Conservation (phyloP, 2,329 filamentous ascomycete genomes). For the Chrysoporthe deuterocubensis region DNA sequence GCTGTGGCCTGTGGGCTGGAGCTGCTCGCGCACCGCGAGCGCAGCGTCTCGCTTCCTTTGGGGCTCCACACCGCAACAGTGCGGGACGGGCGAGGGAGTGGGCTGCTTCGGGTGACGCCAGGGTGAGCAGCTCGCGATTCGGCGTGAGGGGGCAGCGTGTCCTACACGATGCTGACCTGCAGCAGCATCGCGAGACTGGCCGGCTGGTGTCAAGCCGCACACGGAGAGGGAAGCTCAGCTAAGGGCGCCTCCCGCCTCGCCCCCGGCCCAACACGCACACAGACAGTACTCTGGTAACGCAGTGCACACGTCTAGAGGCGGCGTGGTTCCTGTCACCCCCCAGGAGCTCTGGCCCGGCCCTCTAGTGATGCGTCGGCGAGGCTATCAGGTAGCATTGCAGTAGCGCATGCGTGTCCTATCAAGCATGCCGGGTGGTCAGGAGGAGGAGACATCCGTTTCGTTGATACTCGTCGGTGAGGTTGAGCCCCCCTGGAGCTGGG, state of each 20-base stretch:
- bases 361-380: slow-evolving; percentile 4
- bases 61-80: slow-evolving; percentile 6
- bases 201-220: neutral
- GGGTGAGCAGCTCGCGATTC: slow-evolving; percentile 15
- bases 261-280: neutral
- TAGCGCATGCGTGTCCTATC: slow-evolving; percentile 18
- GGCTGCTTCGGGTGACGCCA: neutral
- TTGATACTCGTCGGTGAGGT: neutral
- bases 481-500: neutral
- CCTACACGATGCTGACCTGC: neutral
- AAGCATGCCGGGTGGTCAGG: slow-evolving; percentile 11
- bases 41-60: slow-evolving; percentile 17
- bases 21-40: slow-evolving; percentile 2
- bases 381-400: slow-evolving; percentile 23
- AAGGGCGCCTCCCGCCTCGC: neutral
- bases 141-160: slow-evolving; percentile 8
- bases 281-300: neutral
- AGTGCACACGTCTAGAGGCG: slow-evolving; percentile 13
- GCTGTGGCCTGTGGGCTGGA: neutral
- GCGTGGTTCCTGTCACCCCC: neutral
- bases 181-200: neutral
- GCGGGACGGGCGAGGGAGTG: neutral
- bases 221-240: neutral
- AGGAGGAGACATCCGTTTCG: neutral
- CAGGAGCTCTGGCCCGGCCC: slow-evolving; percentile 2